Evolutionary conservation across 2,329 filamentous ascomycete genomes (phyloP).

Genomic region (Arthrinium phaeospermum): DNA sequence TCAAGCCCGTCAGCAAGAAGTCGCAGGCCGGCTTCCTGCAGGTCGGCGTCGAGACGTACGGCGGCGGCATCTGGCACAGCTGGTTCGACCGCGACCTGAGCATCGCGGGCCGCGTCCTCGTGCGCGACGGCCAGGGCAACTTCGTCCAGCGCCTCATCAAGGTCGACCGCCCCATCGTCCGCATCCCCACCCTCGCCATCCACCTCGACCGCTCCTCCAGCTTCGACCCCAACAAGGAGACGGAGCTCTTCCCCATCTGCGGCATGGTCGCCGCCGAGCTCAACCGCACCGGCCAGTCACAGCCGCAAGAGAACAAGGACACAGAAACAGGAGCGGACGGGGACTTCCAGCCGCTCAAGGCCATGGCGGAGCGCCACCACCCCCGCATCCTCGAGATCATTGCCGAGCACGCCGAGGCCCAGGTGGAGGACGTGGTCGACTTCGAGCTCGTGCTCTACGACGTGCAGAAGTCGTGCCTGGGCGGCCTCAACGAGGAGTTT

Average conservation of each 20-base stretch:
- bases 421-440: conserved; percentile 77
- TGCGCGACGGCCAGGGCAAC: conserved; percentile 72
- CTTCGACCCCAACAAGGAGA: conserved; percentile 97
- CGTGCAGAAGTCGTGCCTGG: conserved; percentile 87
- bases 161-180: conserved; percentile 85
- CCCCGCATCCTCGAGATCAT: conserved; percentile 85
- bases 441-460: conserved; percentile 98
- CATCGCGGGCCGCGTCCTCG: conserved; percentile 87
- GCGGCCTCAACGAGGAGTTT: conserved; percentile 90
- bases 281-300: conserved; percentile 68
- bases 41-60: conserved; percentile 95
- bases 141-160: conserved; percentile 88
- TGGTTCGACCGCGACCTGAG: conserved; percentile 97
- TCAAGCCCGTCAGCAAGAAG: conserved; percentile 96
- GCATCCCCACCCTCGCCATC: conserved; percentile 92
- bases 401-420: conserved; percentile 76
- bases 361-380: conserved; percentile 84
- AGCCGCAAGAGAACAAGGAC: conserved; percentile 46
- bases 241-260: conserved; percentile 90
- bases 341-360: conserved; percentile 76
- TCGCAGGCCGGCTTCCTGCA: conserved; percentile 86
- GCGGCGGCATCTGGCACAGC: conserved; percentile 95
- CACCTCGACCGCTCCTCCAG: conserved; percentile 86
- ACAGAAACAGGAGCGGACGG: conserved; percentile 46
- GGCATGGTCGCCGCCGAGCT: conserved; percentile 88